Evolutionary conservation across 331 rosid species (phyloP).

Genomic region (Ulmus americana): DNA sequence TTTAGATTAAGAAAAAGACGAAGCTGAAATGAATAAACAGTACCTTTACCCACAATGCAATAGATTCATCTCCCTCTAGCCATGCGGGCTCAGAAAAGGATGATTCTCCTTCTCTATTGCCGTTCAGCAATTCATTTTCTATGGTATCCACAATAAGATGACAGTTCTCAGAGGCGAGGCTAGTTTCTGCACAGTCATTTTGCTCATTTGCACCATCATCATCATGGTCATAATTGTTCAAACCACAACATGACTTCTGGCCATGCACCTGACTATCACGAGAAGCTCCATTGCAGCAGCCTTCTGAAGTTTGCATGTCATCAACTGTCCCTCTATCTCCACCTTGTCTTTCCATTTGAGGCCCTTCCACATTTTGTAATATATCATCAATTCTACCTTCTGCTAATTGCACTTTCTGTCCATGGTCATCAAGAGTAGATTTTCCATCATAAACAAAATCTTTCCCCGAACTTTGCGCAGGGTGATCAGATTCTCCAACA

Average conservation of each 20-base stretch:
- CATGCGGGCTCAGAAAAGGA: slow-evolving; percentile 65
- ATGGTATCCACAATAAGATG: slow-evolving; percentile 45
- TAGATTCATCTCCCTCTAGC: slow-evolving; percentile 79
- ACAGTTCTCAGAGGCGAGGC: slow-evolving; percentile 45
- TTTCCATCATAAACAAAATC: slow-evolving; percentile 39
- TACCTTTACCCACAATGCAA: slow-evolving; percentile 98
- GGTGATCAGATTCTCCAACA: slow-evolving; percentile 60
- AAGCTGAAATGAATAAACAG: slow-evolving; percentile 17
- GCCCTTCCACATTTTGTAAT: slow-evolving; percentile 33
- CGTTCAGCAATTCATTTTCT: slow-evolving; percentile 58
- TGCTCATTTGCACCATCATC: slow-evolving; percentile 44
- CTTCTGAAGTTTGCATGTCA: slow-evolving; percentile 36
- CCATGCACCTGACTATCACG: slow-evolving; percentile 38
- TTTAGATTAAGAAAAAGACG: slow-evolving; percentile 6
- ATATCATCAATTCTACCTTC: slow-evolving; percentile 33
- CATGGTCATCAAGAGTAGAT: slow-evolving; percentile 40
- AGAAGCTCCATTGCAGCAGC: slow-evolving; percentile 49
- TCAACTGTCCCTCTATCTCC: slow-evolving; percentile 32
- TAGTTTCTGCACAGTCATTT: slow-evolving; percentile 33
- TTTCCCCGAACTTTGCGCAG: slow-evolving; percentile 46
- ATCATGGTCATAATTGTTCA: slow-evolving; percentile 51
- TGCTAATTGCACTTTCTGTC: slow-evolving; percentile 33
- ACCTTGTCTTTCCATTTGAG: slow-evolving; percentile 37
- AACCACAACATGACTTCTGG: slow-evolving; percentile 43
- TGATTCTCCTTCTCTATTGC: slow-evolving; percentile 54